phyloP scores from a whole-genome alignment of 1,284 basidiomycete species.

The Apiotrichum porosum region DNA sequence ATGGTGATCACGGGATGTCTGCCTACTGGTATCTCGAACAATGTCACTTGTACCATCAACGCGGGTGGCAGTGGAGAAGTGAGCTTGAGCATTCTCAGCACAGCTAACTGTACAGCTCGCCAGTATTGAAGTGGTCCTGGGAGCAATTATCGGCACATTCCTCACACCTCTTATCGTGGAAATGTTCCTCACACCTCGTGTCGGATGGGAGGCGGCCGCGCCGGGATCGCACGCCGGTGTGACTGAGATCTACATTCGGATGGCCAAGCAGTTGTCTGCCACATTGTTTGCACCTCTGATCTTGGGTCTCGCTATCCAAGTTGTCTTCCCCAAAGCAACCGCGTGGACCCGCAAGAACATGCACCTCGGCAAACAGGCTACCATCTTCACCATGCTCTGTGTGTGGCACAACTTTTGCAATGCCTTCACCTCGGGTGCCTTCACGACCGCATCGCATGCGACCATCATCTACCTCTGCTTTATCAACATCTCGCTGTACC shows the following conservation, averaged over 20 bases:
- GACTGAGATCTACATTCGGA: slow-evolving; percentile 6
- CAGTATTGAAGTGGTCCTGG: slow-evolving; percentile 28
- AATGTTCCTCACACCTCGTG: slow-evolving; percentile 4
- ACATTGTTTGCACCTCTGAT: slow-evolving; percentile 7
- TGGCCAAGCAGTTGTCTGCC: slow-evolving; percentile 11
- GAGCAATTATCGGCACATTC: slow-evolving; percentile 33
- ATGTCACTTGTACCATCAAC: slow-evolving; percentile 41
- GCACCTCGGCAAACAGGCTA: slow-evolving; percentile 5
- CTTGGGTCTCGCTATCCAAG: slow-evolving; percentile 4
- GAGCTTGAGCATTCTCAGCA: too few species aligned
- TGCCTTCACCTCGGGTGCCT: slow-evolving; percentile 37
- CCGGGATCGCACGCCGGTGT: background rate
- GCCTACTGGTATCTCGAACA: slow-evolving; percentile 30
- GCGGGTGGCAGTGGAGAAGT: slow-evolving; percentile 37
- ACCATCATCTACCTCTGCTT: slow-evolving; percentile 37
- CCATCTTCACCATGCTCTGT: slow-evolving; percentile 5
- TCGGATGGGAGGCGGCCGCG: background rate
- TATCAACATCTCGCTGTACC: slow-evolving; percentile 24
- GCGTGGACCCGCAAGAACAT: background rate
- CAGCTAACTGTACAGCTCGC: too few species aligned
- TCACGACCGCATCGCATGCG: slow-evolving; percentile 26
- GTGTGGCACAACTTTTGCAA: slow-evolving; percentile 31
- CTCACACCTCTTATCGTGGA: slow-evolving; percentile 18
- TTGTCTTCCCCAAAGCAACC: slow-evolving; percentile 1
- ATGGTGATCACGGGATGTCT: slow-evolving; percentile 26